A percentile compares a stretch with the other conserved stretches of the same genome.
Conservation (phyloP, 345 rosid species). For the Acer campestre region DNA sequence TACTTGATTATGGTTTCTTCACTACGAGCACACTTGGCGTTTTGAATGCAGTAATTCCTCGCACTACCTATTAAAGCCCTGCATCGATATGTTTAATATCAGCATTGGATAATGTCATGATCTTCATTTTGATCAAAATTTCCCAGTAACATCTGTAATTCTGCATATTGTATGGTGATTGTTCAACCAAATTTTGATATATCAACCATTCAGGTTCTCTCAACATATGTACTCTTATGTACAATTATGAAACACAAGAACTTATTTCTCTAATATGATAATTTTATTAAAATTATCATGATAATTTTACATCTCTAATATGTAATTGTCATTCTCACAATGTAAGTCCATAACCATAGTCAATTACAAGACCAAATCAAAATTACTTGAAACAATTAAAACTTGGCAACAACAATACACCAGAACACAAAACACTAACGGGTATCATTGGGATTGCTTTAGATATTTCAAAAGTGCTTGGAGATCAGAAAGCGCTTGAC, state of each 20-base stretch:
- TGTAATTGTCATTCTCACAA: too few species aligned
- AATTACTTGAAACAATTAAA: too few species aligned
- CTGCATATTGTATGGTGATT: not conserved
- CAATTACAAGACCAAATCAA: too few species aligned
- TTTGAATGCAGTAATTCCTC: conserved; percentile 46
- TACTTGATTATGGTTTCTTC: conserved; percentile 36
- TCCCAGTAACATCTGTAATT: not conserved
- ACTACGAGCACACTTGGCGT: conserved; percentile 50
- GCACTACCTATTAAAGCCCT: conserved; percentile 53
- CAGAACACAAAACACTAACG: too few species aligned
- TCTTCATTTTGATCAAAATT: not conserved
- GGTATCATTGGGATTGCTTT: too few species aligned
- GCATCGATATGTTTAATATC: conserved; percentile 5
- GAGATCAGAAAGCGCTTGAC: not conserved
- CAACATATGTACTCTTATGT: not conserved
- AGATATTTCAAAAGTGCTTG: too few species aligned
- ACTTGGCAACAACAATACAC: too few species aligned
- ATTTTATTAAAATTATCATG: too few species aligned
- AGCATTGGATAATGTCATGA: not conserved
- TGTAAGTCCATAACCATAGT: too few species aligned
- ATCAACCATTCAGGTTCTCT: not conserved
- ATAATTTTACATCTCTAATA: too few species aligned
- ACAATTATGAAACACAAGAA: not conserved
- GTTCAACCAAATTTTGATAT: not conserved
- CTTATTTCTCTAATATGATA: too few species aligned